These are phyloP conservation scores for Phytophthora chlamydospora DNA, from an alignment of 352 stramenopile species.

Conservation along the genomic window DNA sequence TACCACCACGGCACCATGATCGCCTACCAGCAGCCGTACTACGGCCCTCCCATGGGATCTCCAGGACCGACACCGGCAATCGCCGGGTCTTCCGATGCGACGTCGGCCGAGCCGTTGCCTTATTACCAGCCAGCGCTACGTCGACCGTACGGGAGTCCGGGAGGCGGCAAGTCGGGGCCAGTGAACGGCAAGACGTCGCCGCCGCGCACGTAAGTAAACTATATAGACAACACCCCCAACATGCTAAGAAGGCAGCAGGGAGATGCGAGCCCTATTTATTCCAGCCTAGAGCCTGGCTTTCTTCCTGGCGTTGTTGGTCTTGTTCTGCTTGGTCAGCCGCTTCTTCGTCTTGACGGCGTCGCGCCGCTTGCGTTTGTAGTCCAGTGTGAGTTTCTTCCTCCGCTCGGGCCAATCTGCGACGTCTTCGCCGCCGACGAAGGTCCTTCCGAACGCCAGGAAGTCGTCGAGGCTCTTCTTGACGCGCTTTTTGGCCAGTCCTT, in stretches of 20 bases:
- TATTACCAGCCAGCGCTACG: slow-evolving; percentile 24
- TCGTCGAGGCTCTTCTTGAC: slow-evolving; percentile 59
- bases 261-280: slow-evolving; percentile 46
- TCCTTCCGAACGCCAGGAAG: slow-evolving; percentile 66
- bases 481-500: slow-evolving; percentile 26
- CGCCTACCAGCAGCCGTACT: slow-evolving; percentile 44
- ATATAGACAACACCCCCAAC: slow-evolving; percentile 25
- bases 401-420: slow-evolving; percentile 58
- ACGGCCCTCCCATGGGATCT: slow-evolving; percentile 13
- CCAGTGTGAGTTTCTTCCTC: slow-evolving; percentile 76
- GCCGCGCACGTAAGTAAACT: slow-evolving; percentile 37
- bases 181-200: slow-evolving; percentile 27
- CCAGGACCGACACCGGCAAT: slow-evolving; percentile 1
- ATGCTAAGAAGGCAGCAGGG: slow-evolving; percentile 8
- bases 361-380: slow-evolving; percentile 84
- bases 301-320: slow-evolving; percentile 37
- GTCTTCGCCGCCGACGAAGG: slow-evolving; percentile 46
- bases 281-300: slow-evolving; percentile 39
- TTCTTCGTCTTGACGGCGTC: slow-evolving; percentile 81
- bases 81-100: not conserved
- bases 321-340: slow-evolving; percentile 66
- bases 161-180: slow-evolving; percentile 31
- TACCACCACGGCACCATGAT: slow-evolving; percentile 41
- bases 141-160: slow-evolving; percentile 28
- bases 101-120: slow-evolving; percentile 10